These are phyloP conservation scores for Coemansia sp. DNA, from an alignment of 192 early-diverging fungal species.

Conservation along the genomic window DNA sequence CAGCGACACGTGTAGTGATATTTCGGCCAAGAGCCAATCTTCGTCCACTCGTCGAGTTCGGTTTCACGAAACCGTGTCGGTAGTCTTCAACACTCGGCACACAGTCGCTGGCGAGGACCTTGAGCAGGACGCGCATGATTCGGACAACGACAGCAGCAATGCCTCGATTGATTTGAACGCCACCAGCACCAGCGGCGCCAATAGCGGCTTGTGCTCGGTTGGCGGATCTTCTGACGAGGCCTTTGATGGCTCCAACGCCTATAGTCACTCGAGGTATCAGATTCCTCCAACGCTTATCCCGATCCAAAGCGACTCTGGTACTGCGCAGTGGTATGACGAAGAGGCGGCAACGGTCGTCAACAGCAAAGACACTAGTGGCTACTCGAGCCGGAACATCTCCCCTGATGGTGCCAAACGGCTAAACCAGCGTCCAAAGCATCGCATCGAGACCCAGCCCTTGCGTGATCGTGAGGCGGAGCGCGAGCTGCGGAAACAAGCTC, in stretches of 20 bases:
- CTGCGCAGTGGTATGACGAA: conserved; percentile 13
- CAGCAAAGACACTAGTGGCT: conserved; percentile 27
- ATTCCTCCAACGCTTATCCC: conserved; percentile 15
- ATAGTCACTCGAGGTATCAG: conserved; percentile 24
- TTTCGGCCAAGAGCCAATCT: conserved; percentile 42
- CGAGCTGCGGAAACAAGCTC: conserved; percentile 21
- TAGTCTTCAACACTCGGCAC: conserved; percentile 39
- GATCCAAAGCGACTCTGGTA: neutral
- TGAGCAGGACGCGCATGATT: conserved; percentile 16
- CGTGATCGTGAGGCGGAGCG: conserved; percentile 54
- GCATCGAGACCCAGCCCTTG: conserved; percentile 47
- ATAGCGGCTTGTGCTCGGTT: neutral
- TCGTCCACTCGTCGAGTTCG: conserved; percentile 49
- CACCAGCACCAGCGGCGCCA: neutral
- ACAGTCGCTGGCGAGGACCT: conserved; percentile 23
- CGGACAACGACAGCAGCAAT: conserved; percentile 49
- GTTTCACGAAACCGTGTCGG: conserved; percentile 51
- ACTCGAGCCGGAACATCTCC: conserved; percentile 34
- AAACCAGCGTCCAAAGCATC: conserved; percentile 26
- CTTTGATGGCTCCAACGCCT: conserved; percentile 28
- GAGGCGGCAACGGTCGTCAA: conserved; percentile 3
- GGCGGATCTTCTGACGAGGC: conserved; percentile 28
- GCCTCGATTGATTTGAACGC: conserved; percentile 21
- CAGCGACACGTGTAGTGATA: conserved; percentile 39
- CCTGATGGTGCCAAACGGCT: conserved; percentile 26